These are phyloP conservation scores for Trichoderma semiorbis DNA, from an alignment of 2,329 filamentous ascomycete genomes.

Conservation along the genomic window DNA sequence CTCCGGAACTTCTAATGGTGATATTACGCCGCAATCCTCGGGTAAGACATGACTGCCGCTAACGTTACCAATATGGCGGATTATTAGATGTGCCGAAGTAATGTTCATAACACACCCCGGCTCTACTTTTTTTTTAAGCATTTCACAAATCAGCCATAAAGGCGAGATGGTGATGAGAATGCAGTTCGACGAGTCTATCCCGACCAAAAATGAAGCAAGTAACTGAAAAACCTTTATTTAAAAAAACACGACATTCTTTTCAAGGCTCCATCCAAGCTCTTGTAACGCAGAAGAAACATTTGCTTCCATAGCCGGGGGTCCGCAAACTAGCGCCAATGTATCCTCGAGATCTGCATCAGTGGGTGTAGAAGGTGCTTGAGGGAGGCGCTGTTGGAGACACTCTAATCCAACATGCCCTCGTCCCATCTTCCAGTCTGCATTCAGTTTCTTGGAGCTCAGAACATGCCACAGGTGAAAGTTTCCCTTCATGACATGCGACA, in stretches of 20 bases:
- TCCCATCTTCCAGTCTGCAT: background rate
- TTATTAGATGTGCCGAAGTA: background rate
- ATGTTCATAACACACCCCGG: background rate
- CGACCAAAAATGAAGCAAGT: rapidly evolving
- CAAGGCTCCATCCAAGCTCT: background rate
- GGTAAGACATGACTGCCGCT: background rate
- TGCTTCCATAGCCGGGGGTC: background rate
- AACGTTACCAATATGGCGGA: background rate
- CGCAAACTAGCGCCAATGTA: background rate
- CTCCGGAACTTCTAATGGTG: background rate
- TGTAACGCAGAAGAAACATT: background rate
- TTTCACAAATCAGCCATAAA: background rate
- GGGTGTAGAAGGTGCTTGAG: background rate
- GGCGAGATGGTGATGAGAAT: background rate
- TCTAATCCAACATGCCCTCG: background rate
- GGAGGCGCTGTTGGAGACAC: background rate
- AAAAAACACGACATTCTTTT: background rate
- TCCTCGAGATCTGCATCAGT: background rate
- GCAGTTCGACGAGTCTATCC: background rate
- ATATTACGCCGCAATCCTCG: background rate
- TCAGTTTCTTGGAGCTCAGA: background rate
- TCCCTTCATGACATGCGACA: background rate
- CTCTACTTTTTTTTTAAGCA: background rate
- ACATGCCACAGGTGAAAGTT: background rate
- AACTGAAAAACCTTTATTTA: background rate